A percentile compares a stretch with the other conserved stretches of the same genome.
These are phyloP conservation scores for Fonsecaea nubica DNA, from an alignment of 2,329 filamentous ascomycete species.

Conservation along the genomic window DNA sequence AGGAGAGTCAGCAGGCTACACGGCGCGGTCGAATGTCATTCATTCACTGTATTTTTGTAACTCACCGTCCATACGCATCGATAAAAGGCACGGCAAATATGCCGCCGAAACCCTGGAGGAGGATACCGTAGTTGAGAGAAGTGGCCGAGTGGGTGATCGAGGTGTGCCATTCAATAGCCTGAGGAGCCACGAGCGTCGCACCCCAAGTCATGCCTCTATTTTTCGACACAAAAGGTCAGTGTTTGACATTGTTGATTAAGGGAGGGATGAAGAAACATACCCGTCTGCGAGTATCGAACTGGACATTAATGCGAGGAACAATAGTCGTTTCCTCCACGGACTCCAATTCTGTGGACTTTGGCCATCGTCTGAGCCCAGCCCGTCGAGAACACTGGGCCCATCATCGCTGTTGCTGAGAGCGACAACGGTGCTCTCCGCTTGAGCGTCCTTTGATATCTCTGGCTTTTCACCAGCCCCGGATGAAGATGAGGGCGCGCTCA, in stretches of 20 bases:
- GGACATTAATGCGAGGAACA: constrained; percentile 47
- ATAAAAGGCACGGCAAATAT: constrained; percentile 49
- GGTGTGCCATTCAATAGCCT: constrained; percentile 48
- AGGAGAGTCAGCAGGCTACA: constrained; percentile 10
- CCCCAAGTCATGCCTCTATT: constrained; percentile 49
- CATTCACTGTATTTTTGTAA: constrained; percentile 11
- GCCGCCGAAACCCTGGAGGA: constrained; percentile 49
- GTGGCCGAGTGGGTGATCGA: constrained; percentile 46
- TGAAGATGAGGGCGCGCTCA: constrained; percentile 10
- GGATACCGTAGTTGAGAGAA: constrained; percentile 50
- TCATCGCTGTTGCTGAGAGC: constrained; percentile 30
- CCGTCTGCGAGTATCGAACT: constrained; percentile 48
- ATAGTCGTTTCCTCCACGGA: constrained; percentile 42
- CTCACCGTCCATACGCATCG: constrained; percentile 50
- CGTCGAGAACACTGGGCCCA: constrained; percentile 31
- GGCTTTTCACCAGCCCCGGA: constrained; percentile 2
- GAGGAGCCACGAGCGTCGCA: constrained; percentile 49
- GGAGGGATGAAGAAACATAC: constrained; percentile 36
- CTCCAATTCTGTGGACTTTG: constrained; percentile 44
- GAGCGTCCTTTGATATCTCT: constrained; percentile 9
- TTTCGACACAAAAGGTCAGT: neutral
- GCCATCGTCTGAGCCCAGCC: constrained; percentile 37
- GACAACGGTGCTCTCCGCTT: constrained; percentile 12
- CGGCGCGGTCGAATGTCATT: too few relatives aligned
- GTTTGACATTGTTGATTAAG: neutral